Evolutionary conservation across 2,329 filamentous ascomycete genomes (phyloP), one percentile per base, ranked within the genome.

Genomic region (Sodiomyces alkalinus): DNA sequence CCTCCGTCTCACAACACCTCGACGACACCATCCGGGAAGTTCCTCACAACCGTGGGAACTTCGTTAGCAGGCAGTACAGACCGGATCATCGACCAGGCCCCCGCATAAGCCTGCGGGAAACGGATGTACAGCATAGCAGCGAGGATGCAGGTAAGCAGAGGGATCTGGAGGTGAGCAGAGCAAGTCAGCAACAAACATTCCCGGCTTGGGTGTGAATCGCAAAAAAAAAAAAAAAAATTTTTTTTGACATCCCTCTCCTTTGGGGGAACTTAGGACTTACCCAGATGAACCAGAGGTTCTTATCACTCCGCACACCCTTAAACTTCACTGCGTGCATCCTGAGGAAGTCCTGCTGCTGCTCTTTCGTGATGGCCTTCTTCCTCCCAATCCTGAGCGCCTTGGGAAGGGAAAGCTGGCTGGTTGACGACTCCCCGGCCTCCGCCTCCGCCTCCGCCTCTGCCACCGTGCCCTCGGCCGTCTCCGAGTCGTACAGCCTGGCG

Each of bases 241-340:
- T n/a, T n/a, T 3, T 4, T 18, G 27, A 44, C 42, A 46, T 41
- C 19, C 22, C 22, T 12, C 12, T 11, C 10, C 2, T 10, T 16
- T 26, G 11, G 7, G 8, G 4, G n/a, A 5, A 16, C 10, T 13
- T 13, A 2, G 7, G 12, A 50, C 59, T 43, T 63, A 76, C 71
- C 74, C 74, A 79, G 41, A 79, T 62, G 39, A 76, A 73, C 55
- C 74, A 78, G 25, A 79, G 55, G 44, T 76, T 75, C 40, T 64
- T 63, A 42, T 79, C 74, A 33, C 66, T 68, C 38, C 68, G 64
- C 34, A 75, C 53, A 34, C 60, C 63, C 61, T 76, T 77, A 41
- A 74, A 55, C 46, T 69, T 74, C 45, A 64, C 60, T 31, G 72
- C 66, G 36, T 72, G 68, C 16, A 63, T 69, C 29, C 68, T 55